A percentile compares a stretch with the other conserved stretches of the same genome.
phyloP scores from a whole-genome alignment of 768 basidiomycete genomes.

The Paxillus involutus region DNA sequence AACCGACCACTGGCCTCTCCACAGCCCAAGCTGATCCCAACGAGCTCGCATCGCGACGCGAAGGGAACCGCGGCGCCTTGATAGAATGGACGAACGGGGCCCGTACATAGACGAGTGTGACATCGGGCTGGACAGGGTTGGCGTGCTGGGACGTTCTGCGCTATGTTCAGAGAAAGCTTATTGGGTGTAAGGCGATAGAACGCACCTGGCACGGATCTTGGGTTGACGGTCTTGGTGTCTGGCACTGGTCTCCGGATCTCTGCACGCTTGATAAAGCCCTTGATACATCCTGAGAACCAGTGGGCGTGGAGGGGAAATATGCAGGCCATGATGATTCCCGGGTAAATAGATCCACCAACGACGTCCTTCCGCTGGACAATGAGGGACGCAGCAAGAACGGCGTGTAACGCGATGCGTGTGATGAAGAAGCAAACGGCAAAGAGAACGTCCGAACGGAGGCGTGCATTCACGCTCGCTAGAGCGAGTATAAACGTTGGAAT shows the following conservation, averaged over 20 bases:
- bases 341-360: constrained; percentile 37
- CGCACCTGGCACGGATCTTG: constrained; percentile 9
- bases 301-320: constrained; percentile 50
- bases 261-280: constrained; percentile 42
- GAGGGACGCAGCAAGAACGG: constrained; percentile 35
- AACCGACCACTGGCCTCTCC: constrained; percentile 27
- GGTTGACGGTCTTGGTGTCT: constrained; percentile 2
- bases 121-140: constrained; percentile 1
- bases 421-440: constrained; percentile 53
- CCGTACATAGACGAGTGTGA: constrained; percentile 1
- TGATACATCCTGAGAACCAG: constrained; percentile 54
- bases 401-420: constrained; percentile 50
- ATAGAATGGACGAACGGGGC: constrained; percentile 20
- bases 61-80: constrained; percentile 27
- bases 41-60: constrained; percentile 26
- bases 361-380: constrained; percentile 27
- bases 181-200: not conserved
- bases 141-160: constrained; percentile 17
- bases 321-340: constrained; percentile 36
- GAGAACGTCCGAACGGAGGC: constrained; percentile 45
- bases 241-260: constrained; percentile 6
- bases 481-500: constrained; percentile 57
- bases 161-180: not conserved
- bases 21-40: constrained; percentile 28
- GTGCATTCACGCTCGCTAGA: constrained; percentile 42